phyloP scores from a whole-genome alignment of 441 rosid species.

The Dalechampia spathulata region DNA sequence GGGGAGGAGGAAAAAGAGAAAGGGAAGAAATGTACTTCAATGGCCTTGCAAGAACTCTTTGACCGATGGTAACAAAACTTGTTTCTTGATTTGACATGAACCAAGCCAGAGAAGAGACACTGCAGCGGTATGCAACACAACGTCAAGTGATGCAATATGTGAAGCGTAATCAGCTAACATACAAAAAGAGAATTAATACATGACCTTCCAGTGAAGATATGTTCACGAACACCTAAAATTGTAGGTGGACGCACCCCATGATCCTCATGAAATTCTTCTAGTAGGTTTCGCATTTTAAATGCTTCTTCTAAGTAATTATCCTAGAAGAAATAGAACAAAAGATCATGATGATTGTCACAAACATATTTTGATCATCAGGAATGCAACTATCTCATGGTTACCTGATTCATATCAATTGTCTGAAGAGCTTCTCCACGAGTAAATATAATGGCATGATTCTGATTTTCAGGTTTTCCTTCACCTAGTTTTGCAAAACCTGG shows the following conservation, averaged over 20 bases:
- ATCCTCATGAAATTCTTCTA: slow-evolving; percentile 91
- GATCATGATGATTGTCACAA: slow-evolving; percentile 2
- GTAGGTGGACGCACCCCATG: slow-evolving; percentile 93
- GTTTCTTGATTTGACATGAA: slow-evolving; percentile 97
- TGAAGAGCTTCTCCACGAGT: slow-evolving; percentile 96
- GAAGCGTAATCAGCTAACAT: background rate
- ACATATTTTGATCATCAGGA: background rate
- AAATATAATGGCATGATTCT: slow-evolving; percentile 80
- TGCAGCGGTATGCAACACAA: slow-evolving; percentile 24
- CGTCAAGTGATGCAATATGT: slow-evolving; percentile 10
- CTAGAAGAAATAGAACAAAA: slow-evolving; percentile 28
- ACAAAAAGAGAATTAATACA: background rate
- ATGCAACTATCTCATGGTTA: slow-evolving; percentile 13
- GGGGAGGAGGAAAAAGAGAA: too few species aligned
- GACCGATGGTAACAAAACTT: slow-evolving; percentile 92
- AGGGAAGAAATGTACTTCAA: slow-evolving; percentile 52
- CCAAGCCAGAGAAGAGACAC: slow-evolving; percentile 98
- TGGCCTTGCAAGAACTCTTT: slow-evolving; percentile 94
- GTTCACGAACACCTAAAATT: slow-evolving; percentile 93
- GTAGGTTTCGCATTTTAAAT: slow-evolving; percentile 87
- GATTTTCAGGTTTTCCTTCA: slow-evolving; percentile 97
- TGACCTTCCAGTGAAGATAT: slow-evolving; percentile 93
- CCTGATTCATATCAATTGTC: slow-evolving; percentile 97
- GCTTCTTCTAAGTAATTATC: slow-evolving; percentile 99
- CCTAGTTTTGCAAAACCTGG: slow-evolving; percentile 85